These are phyloP conservation scores for Furcasterigmium sp. DNA, from an alignment of 2,329 filamentous ascomycete species.

Conservation along the genomic window DNA sequence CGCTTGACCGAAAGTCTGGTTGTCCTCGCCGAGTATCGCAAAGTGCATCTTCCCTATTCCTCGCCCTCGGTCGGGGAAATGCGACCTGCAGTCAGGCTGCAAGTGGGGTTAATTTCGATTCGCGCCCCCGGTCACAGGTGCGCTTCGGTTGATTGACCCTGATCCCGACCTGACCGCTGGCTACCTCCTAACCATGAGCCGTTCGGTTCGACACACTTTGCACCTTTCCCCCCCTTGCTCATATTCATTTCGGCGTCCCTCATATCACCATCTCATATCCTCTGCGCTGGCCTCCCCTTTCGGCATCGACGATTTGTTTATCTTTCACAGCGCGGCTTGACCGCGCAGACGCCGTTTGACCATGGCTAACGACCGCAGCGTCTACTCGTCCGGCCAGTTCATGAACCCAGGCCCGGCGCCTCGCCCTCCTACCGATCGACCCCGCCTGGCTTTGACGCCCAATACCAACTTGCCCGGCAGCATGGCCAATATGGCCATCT, in stretches of 20 bases:
- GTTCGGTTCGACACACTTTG: too few species aligned
- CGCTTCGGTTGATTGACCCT: neutral
- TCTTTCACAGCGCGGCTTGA: neutral
- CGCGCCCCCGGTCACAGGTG: slow-evolving; percentile 5
- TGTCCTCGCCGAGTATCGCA: too few species aligned
- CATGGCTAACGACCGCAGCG: slow-evolving; percentile 31
- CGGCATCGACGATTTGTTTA: too few species aligned
- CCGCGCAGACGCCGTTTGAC: slow-evolving; percentile 12
- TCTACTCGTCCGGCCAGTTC: slow-evolving; percentile 64
- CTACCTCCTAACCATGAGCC: too few species aligned
- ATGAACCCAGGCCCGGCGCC: slow-evolving; percentile 97
- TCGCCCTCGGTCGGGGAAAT: neutral
- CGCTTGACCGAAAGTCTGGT: too few species aligned
- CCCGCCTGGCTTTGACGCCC: slow-evolving; percentile 74
- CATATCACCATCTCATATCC: neutral
- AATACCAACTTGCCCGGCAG: slow-evolving; percentile 70
- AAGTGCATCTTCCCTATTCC: too few species aligned
- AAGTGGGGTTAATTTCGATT: slow-evolving; percentile 17
- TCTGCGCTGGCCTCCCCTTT: neutral
- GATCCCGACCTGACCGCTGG: neutral
- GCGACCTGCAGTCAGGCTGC: slow-evolving; percentile 12
- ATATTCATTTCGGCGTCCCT: neutral
- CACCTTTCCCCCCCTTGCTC: too few species aligned
- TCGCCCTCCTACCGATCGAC: slow-evolving; percentile 78
- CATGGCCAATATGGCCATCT: slow-evolving; percentile 74